phyloP scores from a whole-genome alignment of 208 protist species.

The Zelonia costaricensis region DNA sequence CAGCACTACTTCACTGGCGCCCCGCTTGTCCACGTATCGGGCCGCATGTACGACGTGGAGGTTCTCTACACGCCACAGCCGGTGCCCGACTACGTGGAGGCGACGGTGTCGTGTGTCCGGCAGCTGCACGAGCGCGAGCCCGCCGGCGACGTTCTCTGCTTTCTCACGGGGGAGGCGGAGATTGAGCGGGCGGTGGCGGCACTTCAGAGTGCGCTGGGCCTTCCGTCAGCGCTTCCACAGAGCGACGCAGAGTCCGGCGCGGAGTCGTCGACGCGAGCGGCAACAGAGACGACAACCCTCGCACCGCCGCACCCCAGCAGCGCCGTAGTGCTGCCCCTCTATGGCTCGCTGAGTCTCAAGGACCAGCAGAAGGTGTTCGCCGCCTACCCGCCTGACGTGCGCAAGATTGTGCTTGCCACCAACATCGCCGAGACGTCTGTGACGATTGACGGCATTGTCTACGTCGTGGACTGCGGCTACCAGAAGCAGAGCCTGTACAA shows the following conservation, averaged over 20 bases:
- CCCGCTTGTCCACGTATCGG: slow-evolving; percentile 96
- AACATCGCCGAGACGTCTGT: slow-evolving; percentile 99
- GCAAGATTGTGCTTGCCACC: slow-evolving; percentile 98
- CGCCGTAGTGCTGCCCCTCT: slow-evolving; percentile 76
- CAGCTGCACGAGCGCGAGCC: slow-evolving; percentile 75
- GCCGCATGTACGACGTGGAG: slow-evolving; percentile 93
- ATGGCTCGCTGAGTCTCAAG: slow-evolving; percentile 67
- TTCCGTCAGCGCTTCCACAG: too few species aligned
- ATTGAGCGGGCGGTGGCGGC: slow-evolving; percentile 67
- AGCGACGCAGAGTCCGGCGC: too few species aligned
- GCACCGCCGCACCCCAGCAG: slow-evolving; percentile 19
- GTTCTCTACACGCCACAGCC: slow-evolving; percentile 78
- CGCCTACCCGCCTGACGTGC: slow-evolving; percentile 26
- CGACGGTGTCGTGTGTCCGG: slow-evolving; percentile 59
- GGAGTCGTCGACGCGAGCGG: too few species aligned
- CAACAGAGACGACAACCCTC: too few species aligned
- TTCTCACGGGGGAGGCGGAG: slow-evolving; percentile 89
- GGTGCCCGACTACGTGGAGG: slow-evolving; percentile 94
- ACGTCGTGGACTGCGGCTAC: slow-evolving; percentile 99
- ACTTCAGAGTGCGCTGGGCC: slow-evolving; percentile 30
- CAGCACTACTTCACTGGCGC: slow-evolving; percentile 96
- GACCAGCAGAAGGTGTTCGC: slow-evolving; percentile 86
- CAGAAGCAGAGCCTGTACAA: slow-evolving; percentile 99
- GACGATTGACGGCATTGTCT: slow-evolving; percentile 99
- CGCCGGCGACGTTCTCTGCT: slow-evolving; percentile 85